A percentile compares a stretch with the other conserved stretches of the same genome.
Conservation (phyloP, 768 basidiomycete species). For the Cystobasidium tubakii region DNA sequence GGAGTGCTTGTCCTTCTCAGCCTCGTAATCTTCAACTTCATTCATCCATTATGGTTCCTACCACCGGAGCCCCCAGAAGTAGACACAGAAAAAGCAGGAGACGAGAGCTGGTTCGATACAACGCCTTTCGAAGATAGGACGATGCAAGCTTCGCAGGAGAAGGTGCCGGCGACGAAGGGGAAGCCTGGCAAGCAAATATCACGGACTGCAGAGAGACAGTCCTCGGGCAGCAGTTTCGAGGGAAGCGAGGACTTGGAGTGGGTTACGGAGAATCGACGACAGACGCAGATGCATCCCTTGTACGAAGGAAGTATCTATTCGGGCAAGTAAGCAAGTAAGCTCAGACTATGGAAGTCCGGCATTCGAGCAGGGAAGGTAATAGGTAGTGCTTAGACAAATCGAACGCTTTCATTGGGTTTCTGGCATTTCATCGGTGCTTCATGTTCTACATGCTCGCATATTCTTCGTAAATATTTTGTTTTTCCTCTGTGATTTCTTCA, state of each 20-base stretch:
- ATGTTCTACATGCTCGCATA: too few relatives aligned
- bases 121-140: not conserved
- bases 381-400: too few relatives aligned
- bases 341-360: too few relatives aligned
- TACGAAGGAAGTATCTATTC: constrained; percentile 6
- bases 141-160: not conserved
- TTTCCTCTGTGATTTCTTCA: too few relatives aligned
- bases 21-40: constrained; percentile 2
- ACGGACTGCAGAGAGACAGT: not conserved
- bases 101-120: not conserved
- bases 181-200: not conserved
- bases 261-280: not conserved
- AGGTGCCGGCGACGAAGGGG: not conserved
- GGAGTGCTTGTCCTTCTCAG: not conserved
- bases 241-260: not conserved
- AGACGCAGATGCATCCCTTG: not conserved
- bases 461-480: too few relatives aligned
- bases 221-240: not conserved
- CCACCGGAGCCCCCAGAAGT: not conserved
- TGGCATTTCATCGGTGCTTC: too few relatives aligned
- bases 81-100: not conserved
- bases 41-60: constrained; percentile 26
- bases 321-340: not conserved
- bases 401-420: too few relatives aligned
- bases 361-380: too few relatives aligned